Evolutionary conservation across 2,329 filamentous ascomycete species (phyloP), one percentile per base, ranked within the genome.

Genomic region (Hypoxylon sp.): DNA sequence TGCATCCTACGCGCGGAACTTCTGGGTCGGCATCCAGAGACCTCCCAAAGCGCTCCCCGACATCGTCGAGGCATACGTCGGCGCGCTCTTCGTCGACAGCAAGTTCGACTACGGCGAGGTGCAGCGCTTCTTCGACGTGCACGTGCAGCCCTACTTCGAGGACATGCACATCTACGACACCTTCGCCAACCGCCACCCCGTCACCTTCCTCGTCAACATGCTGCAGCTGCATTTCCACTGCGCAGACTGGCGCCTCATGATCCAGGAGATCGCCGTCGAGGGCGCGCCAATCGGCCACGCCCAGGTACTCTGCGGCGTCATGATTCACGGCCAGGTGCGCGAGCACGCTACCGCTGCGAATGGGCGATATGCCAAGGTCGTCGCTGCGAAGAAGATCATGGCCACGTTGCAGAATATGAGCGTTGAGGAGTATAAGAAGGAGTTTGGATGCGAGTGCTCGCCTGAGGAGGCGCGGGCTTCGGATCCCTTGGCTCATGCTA

Each of bases 61-160:
- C 78, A 88, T 97, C 39, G 85, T 98, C 3, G 96, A 99, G 83
- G 89, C 95, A 0, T 96, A 94, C 74, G 82, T 98, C 2, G 96
- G 94, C 1, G 95, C 95, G 19, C 85, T 98, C 22, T 98, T 98
- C 77, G 92, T 99, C 10, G 96, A 99, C 79, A 92, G 93, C 0
- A 84, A 86, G 50, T 98, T 95, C 80, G 83, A 96, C 76, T 98
- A 91, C 79, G 78, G 79, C 11, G 84, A 90, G 17, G 91, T 98
- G 0, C 88, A 92, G 69, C 77, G 78, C 0, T 98, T 99, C 81
- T 98, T 97, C 80, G 80, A 88, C n/a, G 78, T 75, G 13, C 89
- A 94, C 70, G 87, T 98, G 61, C 85, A 86, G 63, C 90, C 89
- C 2, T 97, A 90, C 81, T 98, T 98, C 78, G 84, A 87, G 56